These are phyloP conservation scores for Puccinia novopanici DNA, from an alignment of 1,284 basidiomycete species.

Conservation along the genomic window DNA sequence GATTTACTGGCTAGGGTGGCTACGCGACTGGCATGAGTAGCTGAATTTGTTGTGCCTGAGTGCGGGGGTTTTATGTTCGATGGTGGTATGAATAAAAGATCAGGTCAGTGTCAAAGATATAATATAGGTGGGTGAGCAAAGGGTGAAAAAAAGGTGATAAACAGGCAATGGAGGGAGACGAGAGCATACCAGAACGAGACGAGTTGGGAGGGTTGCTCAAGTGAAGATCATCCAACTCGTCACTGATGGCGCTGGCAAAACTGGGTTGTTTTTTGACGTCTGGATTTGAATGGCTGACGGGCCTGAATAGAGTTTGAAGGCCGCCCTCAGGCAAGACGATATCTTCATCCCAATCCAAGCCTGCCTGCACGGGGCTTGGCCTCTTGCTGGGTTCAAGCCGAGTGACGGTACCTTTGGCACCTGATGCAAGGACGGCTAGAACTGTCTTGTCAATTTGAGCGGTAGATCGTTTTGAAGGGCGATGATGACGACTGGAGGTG, in stretches of 20 bases:
- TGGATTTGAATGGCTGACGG: not conserved
- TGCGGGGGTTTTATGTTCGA: not conserved
- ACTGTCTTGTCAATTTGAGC: conserved; percentile 35
- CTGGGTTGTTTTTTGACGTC: conserved; percentile 41
- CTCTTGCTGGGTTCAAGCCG: conserved; percentile 43
- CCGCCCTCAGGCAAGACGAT: conserved; percentile 36
- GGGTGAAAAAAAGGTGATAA: not conserved
- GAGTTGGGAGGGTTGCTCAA: not conserved
- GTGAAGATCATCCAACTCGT: conserved; percentile 36
- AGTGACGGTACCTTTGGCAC: conserved; percentile 46
- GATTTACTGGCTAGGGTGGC: not conserved
- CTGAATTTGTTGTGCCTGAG: not conserved
- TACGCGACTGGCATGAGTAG: conserved; percentile 2
- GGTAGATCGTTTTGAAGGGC: conserved; percentile 1
- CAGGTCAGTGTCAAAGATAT: no score
- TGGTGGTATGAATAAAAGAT: not conserved
- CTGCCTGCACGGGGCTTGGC: conserved; percentile 35
- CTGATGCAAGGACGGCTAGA: conserved; percentile 41
- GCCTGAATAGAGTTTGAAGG: conserved; percentile 17
- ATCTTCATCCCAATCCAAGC: conserved; percentile 50
- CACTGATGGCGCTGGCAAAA: conserved; percentile 46
- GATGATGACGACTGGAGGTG: not conserved
- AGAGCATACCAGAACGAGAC: not conserved
- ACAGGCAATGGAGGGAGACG: not conserved
- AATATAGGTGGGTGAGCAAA: no score